Evolutionary conservation across 2,329 filamentous ascomycete species (phyloP).

Genomic region (Westerdykella ornata): DNA sequence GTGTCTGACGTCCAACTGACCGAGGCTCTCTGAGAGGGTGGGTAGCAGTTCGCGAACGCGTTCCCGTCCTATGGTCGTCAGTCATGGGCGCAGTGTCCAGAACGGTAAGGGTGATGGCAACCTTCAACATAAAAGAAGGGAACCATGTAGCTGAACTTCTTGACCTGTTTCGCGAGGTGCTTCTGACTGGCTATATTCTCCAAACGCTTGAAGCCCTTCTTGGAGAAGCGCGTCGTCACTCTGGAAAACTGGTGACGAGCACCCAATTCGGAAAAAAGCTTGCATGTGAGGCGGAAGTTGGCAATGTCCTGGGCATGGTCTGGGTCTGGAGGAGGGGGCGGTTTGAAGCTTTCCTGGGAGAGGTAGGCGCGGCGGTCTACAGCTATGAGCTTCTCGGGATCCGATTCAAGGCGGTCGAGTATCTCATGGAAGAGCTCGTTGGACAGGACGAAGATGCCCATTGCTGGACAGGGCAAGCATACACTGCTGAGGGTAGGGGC

Average conservation of each 20-base stretch:
- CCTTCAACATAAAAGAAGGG: conserved; percentile 53
- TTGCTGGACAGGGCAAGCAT: conserved; percentile 26
- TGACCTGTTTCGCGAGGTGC: conserved; percentile 49
- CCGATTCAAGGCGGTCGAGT: conserved; percentile 47
- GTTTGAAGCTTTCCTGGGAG: conserved; percentile 48
- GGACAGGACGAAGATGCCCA: conserved; percentile 39
- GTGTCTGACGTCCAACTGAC: conserved; percentile 35
- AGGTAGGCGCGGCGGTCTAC: conserved; percentile 47
- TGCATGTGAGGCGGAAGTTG: conserved; percentile 45
- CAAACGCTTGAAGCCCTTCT: conserved; percentile 45
- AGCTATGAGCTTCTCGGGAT: conserved; percentile 46
- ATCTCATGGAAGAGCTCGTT: conserved; percentile 48
- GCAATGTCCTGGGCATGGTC: conserved; percentile 43
- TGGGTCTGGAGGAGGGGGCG: conserved; percentile 37
- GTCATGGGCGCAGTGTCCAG: conserved; percentile 9
- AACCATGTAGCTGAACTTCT: conserved; percentile 56
- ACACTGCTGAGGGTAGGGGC: conserved; percentile 12
- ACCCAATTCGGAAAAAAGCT: conserved; percentile 46
- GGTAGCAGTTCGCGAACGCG: conserved; percentile 37
- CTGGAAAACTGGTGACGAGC: conserved; percentile 47
- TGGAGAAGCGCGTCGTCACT: conserved; percentile 48
- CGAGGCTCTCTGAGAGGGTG: conserved; percentile 31
- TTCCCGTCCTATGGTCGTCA: conserved; percentile 35
- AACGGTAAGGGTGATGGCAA: conserved; percentile 23
- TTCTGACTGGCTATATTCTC: conserved; percentile 45